Conservation (phyloP, 2,329 filamentous ascomycete genomes). For the Paradendryphiella salina region DNA sequence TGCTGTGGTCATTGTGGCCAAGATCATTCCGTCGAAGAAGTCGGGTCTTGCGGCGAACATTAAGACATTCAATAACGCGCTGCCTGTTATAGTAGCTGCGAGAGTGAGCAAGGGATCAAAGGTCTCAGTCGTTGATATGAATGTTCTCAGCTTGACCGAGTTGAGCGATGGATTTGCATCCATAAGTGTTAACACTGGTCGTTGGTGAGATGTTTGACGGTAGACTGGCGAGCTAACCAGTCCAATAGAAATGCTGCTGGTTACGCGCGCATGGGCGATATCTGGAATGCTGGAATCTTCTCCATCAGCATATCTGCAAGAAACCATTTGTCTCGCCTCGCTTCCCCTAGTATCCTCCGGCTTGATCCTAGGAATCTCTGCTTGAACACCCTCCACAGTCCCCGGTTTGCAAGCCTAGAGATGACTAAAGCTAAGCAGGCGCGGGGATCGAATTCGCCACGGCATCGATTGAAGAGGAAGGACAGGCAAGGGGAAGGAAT, state of each 20-base stretch:
- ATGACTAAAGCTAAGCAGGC: neutral
- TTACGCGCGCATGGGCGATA: slow-evolving; percentile 36
- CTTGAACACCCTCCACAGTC: slow-evolving; percentile 8
- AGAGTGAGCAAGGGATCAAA: slow-evolving; percentile 28
- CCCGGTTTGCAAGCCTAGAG: too few relatives aligned
- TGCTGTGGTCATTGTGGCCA: slow-evolving; percentile 45
- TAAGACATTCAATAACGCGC: slow-evolving; percentile 31
- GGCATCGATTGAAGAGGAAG: too few relatives aligned
- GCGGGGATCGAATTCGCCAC: slow-evolving; percentile 7
- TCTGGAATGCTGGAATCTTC: slow-evolving; percentile 29
- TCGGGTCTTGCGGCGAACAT: slow-evolving; percentile 18
- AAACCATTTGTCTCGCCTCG: neutral
- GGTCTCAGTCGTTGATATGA: slow-evolving; percentile 35
- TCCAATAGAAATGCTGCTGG: slow-evolving; percentile 26
- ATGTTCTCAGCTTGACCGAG: slow-evolving; percentile 19
- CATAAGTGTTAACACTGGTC: slow-evolving; percentile 17
- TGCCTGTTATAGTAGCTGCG: slow-evolving; percentile 29
- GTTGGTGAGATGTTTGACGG: neutral
- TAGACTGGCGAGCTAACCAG: neutral
- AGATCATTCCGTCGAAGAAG: slow-evolving; percentile 37
- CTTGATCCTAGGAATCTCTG: slow-evolving; percentile 10
- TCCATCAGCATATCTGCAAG: slow-evolving; percentile 7
- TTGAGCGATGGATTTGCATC: slow-evolving; percentile 35
- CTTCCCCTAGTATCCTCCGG: slow-evolving; percentile 1
- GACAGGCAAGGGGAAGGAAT: too few relatives aligned